Base-by-base conservation (phyloP, 768 basidiomycete genomes). In the Termitomyces sp. region DNA sequence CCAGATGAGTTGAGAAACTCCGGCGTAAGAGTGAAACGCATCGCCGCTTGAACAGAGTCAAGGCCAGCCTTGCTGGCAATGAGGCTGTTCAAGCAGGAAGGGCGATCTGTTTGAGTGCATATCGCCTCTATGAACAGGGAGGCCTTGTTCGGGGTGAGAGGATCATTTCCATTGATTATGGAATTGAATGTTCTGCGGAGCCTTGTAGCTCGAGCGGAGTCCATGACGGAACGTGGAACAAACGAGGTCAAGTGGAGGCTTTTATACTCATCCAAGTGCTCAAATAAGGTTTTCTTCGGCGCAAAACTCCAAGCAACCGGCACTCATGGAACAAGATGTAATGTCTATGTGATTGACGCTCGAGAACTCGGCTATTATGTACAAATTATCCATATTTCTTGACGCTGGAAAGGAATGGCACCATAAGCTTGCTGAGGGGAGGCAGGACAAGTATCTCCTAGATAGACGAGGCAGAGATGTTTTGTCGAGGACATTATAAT, bases 31-130 rank as follows among this genome's bases (percentile, higher is more conserved):
- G 77, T 72, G 44, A 65, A 65, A 54, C 70, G 71, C 67, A 81
- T 70, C 2, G 75, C 73, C 2, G 60, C 56, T 41, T 73, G 71
- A 5, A 81, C 37, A 17, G 72, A 64, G 10, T 49, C 42, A 21
- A 75, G 68, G 14, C 77, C 79, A 44, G 64, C 38, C 17, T 58
- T 55, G 55, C 68, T 71, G 5, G 53, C 66, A n/a, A 75, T 64
- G 21, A 80, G 65, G 35, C 66, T 68, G 59, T 66, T 62, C 52
- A 75, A 60, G 57, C 78, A 79, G 0, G 62, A 35, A 3, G 66
- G 66, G 11, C 67, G 70, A 31, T 80, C 75, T 7, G 64, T 57
- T 53, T 78, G 75, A 5, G 54, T 44, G 55, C 64, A 69, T 19
- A 55, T 52, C 10, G 50, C 50, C 38, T 51, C 50, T 26, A 51